phyloP scores from a whole-genome alignment of 1,284 basidiomycete genomes.

The Inonotus obliquus region DNA sequence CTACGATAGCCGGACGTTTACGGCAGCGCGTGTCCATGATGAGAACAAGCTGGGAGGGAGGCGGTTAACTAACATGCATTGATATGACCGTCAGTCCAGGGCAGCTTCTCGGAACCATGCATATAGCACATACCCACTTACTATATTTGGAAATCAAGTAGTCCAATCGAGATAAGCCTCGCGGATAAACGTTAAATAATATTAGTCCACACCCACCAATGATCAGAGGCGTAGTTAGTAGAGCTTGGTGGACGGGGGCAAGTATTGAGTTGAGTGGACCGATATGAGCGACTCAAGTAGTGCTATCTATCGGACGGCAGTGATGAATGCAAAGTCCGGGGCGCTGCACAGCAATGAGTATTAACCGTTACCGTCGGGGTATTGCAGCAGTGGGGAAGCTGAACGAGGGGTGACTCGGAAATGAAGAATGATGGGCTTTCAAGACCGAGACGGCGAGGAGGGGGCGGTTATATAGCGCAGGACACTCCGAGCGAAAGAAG shows the following conservation, averaged over 20 bases:
- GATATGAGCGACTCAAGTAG: no score
- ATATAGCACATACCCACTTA: neutral
- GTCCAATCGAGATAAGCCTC: neutral
- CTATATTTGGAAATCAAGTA: neutral
- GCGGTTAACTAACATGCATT: neutral
- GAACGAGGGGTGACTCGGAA: neutral
- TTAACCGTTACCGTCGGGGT: neutral
- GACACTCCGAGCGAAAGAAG: neutral
- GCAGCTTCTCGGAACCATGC: neutral
- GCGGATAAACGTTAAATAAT: neutral
- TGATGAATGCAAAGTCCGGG: neutral
- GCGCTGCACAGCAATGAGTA: neutral
- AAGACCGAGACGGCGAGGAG: neutral
- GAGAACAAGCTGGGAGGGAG: constrained; percentile 1
- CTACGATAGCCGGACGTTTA: constrained; percentile 4
- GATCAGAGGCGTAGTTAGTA: no score
- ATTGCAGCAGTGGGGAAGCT: neutral
- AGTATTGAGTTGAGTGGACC: no score
- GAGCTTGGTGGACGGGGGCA: no score
- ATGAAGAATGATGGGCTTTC: neutral
- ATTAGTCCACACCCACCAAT: no score
- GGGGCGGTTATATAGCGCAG: constrained; percentile 1
- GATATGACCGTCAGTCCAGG: neutral
- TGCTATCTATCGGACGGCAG: neutral
- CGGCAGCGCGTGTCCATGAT: constrained; percentile 5